These are phyloP conservation scores for Colletotrichum plurivorum DNA, from an alignment of 2,329 filamentous ascomycete species.

Conservation along the genomic window DNA sequence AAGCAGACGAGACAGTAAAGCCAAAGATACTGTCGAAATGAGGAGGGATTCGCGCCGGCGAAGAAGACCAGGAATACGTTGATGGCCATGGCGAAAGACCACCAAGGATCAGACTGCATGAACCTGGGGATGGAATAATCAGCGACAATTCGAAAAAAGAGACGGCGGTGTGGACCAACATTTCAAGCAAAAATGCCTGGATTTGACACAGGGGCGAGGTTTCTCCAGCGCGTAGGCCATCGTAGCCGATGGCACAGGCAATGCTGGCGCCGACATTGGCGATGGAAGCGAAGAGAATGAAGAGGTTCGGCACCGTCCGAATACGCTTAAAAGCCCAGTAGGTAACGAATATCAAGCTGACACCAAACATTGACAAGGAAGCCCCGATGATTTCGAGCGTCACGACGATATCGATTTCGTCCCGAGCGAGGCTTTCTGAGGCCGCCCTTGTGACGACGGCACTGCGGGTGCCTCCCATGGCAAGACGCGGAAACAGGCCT, in stretches of 20 bases:
- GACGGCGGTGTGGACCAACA: constrained; percentile 63
- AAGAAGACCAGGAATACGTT: constrained; percentile 83
- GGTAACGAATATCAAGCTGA: constrained; percentile 66
- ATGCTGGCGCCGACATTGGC: constrained; percentile 72
- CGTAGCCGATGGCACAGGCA: constrained; percentile 79
- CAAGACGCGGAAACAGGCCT: not conserved
- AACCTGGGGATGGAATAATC: constrained; percentile 67
- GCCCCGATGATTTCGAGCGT: constrained; percentile 56
- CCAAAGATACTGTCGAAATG: constrained; percentile 81
- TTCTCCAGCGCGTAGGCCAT: constrained; percentile 70
- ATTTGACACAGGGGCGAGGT: constrained; percentile 72
- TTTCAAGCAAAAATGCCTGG: constrained; percentile 75
- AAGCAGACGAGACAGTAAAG: constrained; percentile 80
- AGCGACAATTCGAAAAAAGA: not conserved
- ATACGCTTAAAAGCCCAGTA: constrained; percentile 66
- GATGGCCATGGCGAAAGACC: constrained; percentile 85
- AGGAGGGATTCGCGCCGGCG: constrained; percentile 71
- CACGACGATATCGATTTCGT: constrained; percentile 42
- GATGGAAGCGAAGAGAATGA: constrained; percentile 73
- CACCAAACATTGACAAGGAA: constrained; percentile 65
- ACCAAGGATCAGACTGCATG: constrained; percentile 82
- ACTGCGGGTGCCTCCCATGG: constrained; percentile 1
- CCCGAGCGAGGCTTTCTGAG: constrained; percentile 45
- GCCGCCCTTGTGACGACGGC: constrained; percentile 12
- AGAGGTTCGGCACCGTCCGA: constrained; percentile 72